Evolutionary conservation across 805 yeast genomes (phyloP).

Genomic region (Lachancea quebecensis): DNA sequence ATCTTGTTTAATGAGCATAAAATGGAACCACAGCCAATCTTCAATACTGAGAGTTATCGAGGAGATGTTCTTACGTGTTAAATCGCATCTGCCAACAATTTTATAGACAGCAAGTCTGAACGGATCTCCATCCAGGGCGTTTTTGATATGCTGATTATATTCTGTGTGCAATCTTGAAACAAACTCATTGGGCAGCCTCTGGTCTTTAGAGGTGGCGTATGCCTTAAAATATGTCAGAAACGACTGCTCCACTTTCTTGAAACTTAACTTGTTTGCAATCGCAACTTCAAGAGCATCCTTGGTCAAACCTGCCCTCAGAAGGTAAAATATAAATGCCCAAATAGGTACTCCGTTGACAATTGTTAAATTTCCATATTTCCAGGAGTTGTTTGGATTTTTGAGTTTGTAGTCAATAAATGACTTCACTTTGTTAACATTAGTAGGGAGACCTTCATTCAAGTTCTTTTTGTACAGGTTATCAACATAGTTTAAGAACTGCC

Average conservation of each 20-base stretch:
- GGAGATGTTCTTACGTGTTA: slow-evolving; percentile 60
- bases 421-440: slow-evolving; percentile 63
- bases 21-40: slow-evolving; percentile 96
- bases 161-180: slow-evolving; percentile 68
- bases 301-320: slow-evolving; percentile 75
- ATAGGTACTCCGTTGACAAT: slow-evolving; percentile 78
- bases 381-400: slow-evolving; percentile 38
- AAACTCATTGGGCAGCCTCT: slow-evolving; percentile 56
- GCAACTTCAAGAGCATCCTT: slow-evolving; percentile 73
- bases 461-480: slow-evolving; percentile 55
- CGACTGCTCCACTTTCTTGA: slow-evolving; percentile 77
- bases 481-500: slow-evolving; percentile 69
- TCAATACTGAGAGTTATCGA: slow-evolving; percentile 74
- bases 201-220: slow-evolving; percentile 49
- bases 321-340: slow-evolving; percentile 88
- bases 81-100: slow-evolving; percentile 82
- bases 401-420: slow-evolving; percentile 48
- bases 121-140: slow-evolving; percentile 67
- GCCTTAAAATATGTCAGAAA: slow-evolving; percentile 75
- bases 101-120: slow-evolving; percentile 86
- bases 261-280: slow-evolving; percentile 54
- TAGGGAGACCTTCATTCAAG: slow-evolving; percentile 61
- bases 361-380: slow-evolving; percentile 50
- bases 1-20: slow-evolving; percentile 63
- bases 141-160: slow-evolving; percentile 77